Evolutionary conservation across 371 early-diverging fungal genomes (phyloP).

Genomic region (Dichotomocladium elegans): DNA sequence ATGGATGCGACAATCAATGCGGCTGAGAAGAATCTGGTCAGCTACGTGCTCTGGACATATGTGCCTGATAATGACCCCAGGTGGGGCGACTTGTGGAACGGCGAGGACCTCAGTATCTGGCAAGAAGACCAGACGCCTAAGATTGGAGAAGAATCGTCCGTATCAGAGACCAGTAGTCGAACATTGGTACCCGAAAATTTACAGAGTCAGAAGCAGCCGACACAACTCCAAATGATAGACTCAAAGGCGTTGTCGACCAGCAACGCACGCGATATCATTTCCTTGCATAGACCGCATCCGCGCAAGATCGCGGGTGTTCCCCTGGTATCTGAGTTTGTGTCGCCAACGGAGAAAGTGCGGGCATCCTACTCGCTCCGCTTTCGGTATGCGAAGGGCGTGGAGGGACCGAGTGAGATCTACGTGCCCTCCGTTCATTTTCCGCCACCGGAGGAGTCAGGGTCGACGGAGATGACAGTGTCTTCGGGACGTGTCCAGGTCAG

Average conservation of each 20-base stretch:
- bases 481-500: neutral
- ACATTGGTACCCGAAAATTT: slow-evolving; percentile 5
- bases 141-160: neutral
- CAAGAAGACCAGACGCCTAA: slow-evolving; percentile 9
- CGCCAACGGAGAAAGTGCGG: slow-evolving; percentile 20
- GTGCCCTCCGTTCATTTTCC: slow-evolving; percentile 43
- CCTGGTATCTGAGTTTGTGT: slow-evolving; percentile 15
- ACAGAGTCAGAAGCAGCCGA: too few relatives aligned
- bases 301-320: slow-evolving; percentile 29
- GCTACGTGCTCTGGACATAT: slow-evolving; percentile 69
- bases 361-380: slow-evolving; percentile 21
- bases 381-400: slow-evolving; percentile 2
- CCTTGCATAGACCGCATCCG: slow-evolving; percentile 38
- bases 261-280: slow-evolving; percentile 20
- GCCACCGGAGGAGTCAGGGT: neutral
- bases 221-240: too few relatives aligned
- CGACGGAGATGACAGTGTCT: neutral
- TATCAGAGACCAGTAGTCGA: slow-evolving; percentile 7
- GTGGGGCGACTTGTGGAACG: slow-evolving; percentile 74
- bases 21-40: slow-evolving; percentile 55
- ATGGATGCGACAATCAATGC: slow-evolving; percentile 71
- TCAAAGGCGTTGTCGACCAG: neutral
- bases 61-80: slow-evolving; percentile 52
- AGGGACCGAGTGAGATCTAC: slow-evolving; percentile 36
- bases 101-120: slow-evolving; percentile 63